phyloP scores from a whole-genome alignment of 352 stramenopile genomes.

The Thalassiosira livingstoniorum region DNA sequence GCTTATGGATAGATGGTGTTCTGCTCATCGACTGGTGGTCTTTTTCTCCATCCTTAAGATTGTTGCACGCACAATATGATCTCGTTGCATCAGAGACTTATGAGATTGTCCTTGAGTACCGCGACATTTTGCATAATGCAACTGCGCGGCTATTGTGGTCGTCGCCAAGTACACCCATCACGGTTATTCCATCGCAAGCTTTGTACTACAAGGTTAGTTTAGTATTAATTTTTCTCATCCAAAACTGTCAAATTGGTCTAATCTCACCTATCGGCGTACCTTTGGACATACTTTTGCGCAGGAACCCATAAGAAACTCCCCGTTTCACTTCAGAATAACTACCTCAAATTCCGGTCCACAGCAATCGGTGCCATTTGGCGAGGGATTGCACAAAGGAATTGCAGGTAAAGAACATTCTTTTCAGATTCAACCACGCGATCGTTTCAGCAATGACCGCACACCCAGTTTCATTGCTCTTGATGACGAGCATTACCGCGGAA shows the following conservation, averaged over 20 bases:
- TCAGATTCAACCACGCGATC: slow-evolving; percentile 39
- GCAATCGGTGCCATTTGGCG: slow-evolving; percentile 39
- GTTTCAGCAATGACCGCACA: slow-evolving; percentile 51
- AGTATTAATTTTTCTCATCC: slow-evolving; percentile 32
- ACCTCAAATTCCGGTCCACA: slow-evolving; percentile 19
- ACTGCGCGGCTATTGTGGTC: slow-evolving; percentile 59
- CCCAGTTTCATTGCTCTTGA: slow-evolving; percentile 8
- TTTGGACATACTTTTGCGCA: slow-evolving; percentile 23
- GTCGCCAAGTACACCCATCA: slow-evolving; percentile 34
- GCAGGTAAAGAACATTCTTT: slow-evolving; percentile 54
- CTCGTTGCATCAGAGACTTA: slow-evolving; percentile 43
- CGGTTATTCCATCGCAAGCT: slow-evolving; percentile 40
- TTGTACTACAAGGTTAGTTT: slow-evolving; percentile 56
- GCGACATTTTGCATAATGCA: slow-evolving; percentile 54
- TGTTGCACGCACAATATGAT: slow-evolving; percentile 37
- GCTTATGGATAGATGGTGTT: slow-evolving; percentile 70
- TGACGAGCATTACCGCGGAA: slow-evolving; percentile 22
- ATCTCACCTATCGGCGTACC: too few relatives aligned
- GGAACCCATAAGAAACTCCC: slow-evolving; percentile 45
- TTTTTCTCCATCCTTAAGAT: slow-evolving; percentile 32
- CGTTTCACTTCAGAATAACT: slow-evolving; percentile 42
- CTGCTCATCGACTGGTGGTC: slow-evolving; percentile 74
- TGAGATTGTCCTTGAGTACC: slow-evolving; percentile 71
- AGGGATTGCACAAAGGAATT: slow-evolving; percentile 39
- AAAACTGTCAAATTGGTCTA: neutral